Base-by-base conservation (phyloP, 2,329 filamentous ascomycete species). In the Zasmidium citrigriseum region DNA sequence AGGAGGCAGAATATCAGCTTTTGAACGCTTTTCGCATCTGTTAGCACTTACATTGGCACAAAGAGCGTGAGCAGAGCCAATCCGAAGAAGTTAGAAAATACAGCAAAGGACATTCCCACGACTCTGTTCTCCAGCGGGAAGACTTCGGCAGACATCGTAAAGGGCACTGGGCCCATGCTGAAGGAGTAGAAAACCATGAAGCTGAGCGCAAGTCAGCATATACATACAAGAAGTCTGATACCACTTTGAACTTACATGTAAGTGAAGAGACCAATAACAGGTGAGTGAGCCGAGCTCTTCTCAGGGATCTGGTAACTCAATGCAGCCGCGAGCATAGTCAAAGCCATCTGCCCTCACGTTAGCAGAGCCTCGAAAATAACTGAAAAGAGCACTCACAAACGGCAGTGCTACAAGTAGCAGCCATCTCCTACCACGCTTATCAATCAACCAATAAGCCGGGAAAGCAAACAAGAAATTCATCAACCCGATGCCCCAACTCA, bases 51-150 rank as follows among this genome's bases (percentile, higher is more conserved):
- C 34, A 64, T 54, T 9, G 69, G 69, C 10, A 70, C 67, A 54
- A 71, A 69, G 7, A 71, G 60, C 7, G 66, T 65, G 5, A 73
- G 56, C 3, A 71, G 59, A 3, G 68, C 69, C 14, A 64, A 64
- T 9, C 68, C 68, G 14, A 71, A 61, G n/a, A 73, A 59, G 45
- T 71, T 71, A n/a, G 55, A 53, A 60, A 69, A 70, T n/a, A 90
- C 87, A 3, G 86, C 82, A 72, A 83, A 89, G 0, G 82, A 82
- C 87, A 90, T 90, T 54, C 88, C 88, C 12, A 89, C 81, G 67
- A 68, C 62, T 65, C 88, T 82, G 69, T 89, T 86, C 1, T 86
- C 88, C 0, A 89, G 79, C 0, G 88, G 87, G 69, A 87, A 90
- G 1, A 89, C 85, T 70, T 90, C 88, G 34, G 87, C 86, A 2